Evolutionary conservation across 2,329 filamentous ascomycete genomes (phyloP), one percentile per base, ranked within the genome.

Genomic region (Penicillium sp.): DNA sequence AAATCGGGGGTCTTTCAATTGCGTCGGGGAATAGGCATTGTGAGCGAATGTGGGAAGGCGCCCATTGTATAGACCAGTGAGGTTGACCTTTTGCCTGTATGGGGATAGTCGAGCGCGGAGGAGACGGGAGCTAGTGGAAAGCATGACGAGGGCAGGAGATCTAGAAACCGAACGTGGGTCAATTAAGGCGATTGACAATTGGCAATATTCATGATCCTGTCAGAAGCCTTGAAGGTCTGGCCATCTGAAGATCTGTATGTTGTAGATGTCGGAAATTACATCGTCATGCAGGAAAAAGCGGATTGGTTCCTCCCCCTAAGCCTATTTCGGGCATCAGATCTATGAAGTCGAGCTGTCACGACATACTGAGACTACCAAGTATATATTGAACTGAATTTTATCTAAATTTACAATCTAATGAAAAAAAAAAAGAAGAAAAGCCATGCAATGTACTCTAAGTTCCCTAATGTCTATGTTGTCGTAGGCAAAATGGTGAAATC

Each of bases 21-120:
- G 52, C 27, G 8, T 34, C 15, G 47, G 40, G 29, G 15, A 35
- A 46, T 9, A 35, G 27, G 25, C 52, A 40, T 41, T 46, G 41
- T 31, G 44, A 47, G 49, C 13, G 27, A 53, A 42, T 13, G 39
- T 40, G 12, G 57, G 56, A 15, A 60, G 40, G 25, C 35, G 46
- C 15, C 47, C 37, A 45, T 51, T 53, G 46, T 45, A 21, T 21
- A 52, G 53, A 44, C 48, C 37, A 35, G 52, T 35, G 40, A 55
- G 29, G 18, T 37, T 35, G 45, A 41, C 21, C 27, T 42, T 54
- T 38, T 25, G 41, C 44, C 35, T 54, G 29, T 50, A 56, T 52
- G 50, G 55, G 38, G 53, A 54, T 38, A 52, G 39, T 48, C 52
- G 58, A 35, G 46, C 42, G 31, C 53, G 58, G 49, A 56, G 31